Conservation (phyloP, 2,329 filamentous ascomycete species). For the Sphaerulina vaccinii region DNA sequence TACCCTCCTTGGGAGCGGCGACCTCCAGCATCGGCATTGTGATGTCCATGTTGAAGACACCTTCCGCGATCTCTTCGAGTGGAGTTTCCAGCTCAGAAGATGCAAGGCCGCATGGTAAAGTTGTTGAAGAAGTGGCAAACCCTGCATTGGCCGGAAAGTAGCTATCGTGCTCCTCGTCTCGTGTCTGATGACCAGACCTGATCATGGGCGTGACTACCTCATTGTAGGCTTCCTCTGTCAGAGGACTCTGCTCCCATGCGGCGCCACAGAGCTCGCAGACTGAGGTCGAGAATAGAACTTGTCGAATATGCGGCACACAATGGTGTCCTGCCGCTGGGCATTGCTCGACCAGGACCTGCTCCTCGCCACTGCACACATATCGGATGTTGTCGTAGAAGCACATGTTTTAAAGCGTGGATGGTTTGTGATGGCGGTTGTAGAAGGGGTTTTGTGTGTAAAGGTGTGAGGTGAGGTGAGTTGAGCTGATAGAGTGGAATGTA, state of each 20-base stretch:
- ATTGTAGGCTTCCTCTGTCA: slow-evolving; percentile 16
- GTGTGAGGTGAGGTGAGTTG: too few species aligned
- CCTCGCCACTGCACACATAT: slow-evolving; percentile 21
- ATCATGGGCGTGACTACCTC: slow-evolving; percentile 10
- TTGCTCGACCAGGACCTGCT: slow-evolving; percentile 11
- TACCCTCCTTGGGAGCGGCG: too few species aligned
- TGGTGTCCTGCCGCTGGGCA: slow-evolving; percentile 7
- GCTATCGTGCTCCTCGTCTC: not conserved
- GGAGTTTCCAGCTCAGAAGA: not conserved
- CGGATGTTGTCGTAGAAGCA: slow-evolving; percentile 18
- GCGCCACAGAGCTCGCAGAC: slow-evolving; percentile 20
- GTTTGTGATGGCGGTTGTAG: not conserved
- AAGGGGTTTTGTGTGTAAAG: not conserved
- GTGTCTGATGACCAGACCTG: not conserved
- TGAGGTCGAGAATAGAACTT: slow-evolving; percentile 10
- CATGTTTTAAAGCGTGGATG: slow-evolving; percentile 4
- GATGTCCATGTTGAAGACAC: slow-evolving; percentile 7
- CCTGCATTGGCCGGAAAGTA: slow-evolving; percentile 7
- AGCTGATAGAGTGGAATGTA: not conserved
- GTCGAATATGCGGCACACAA: slow-evolving; percentile 14
- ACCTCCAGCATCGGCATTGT: slow-evolving; percentile 13
- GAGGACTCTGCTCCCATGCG: slow-evolving; percentile 14
- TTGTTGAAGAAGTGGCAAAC: slow-evolving; percentile 4
- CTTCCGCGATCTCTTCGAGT: slow-evolving; percentile 4
- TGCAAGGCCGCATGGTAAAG: not conserved